A percentile compares a stretch with the other conserved stretches of the same genome.
These are phyloP conservation scores for Catenaria anguillulae DNA, from an alignment of 371 early-diverging fungal genomes.

Conservation along the genomic window DNA sequence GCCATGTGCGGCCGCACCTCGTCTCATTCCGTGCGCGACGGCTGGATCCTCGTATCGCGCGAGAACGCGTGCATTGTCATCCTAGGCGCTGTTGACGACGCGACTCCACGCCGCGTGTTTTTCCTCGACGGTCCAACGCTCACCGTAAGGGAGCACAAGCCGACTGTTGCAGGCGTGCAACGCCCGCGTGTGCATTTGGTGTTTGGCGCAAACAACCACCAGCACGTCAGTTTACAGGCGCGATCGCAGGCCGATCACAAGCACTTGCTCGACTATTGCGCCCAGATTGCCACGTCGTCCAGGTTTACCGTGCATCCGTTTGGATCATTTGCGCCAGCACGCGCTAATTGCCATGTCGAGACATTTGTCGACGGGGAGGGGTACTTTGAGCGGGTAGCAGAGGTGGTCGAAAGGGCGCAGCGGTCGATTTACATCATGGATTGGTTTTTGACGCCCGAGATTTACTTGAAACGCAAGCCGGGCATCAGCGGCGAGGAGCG, in stretches of 20 bases:
- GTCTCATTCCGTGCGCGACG: no score
- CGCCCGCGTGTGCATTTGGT: background rate
- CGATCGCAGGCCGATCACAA: background rate
- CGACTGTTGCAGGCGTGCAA: background rate
- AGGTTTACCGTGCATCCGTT: no score
- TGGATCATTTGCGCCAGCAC: slow-evolving; percentile 66
- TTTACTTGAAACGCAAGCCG: slow-evolving; percentile 16
- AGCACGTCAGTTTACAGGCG: background rate
- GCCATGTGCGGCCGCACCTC: no score
- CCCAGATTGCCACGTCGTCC: slow-evolving; percentile 17
- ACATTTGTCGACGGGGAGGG: slow-evolving; percentile 70
- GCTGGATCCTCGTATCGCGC: no score
- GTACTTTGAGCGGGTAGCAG: slow-evolving; percentile 65
- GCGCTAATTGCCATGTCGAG: slow-evolving; percentile 44
- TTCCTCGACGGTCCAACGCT: background rate
- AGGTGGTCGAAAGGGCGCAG: slow-evolving; percentile 57
- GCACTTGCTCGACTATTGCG: background rate
- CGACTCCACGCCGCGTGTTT: background rate
- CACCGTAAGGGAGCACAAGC: background rate
- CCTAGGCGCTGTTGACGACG: no score
- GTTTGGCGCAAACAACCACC: background rate
- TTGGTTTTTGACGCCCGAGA: slow-evolving; percentile 70
- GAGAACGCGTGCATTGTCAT: no score
- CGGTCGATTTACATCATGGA: slow-evolving; percentile 69
- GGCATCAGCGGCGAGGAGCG: slow-evolving; percentile 24